Conservation (phyloP, 2,329 filamentous ascomycete genomes). For the Aspergillus puulaauensis region DNA sequence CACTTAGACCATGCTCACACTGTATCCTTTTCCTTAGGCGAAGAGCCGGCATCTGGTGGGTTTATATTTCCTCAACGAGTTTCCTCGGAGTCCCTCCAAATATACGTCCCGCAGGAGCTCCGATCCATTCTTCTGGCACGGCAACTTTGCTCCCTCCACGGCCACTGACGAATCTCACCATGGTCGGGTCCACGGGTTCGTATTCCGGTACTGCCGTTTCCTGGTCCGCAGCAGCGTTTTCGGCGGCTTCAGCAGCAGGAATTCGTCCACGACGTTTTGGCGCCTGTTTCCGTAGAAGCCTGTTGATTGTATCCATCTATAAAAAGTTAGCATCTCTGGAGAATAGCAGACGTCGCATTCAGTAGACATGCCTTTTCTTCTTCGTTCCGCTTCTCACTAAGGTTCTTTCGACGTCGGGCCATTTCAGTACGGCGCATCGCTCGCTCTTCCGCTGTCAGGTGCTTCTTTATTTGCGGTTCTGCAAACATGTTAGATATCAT, state of each 20-base stretch:
- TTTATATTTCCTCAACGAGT: conserved; percentile 41
- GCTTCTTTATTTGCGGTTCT: conserved; percentile 72
- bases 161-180: conserved; percentile 47
- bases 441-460: conserved; percentile 70
- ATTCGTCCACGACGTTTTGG: conserved; percentile 57
- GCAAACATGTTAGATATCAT: conserved; percentile 16
- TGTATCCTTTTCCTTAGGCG: too few relatives aligned
- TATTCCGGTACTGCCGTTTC: conserved; percentile 31
- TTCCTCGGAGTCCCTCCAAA: conserved; percentile 36
- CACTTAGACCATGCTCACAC: not conserved
- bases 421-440: conserved; percentile 72
- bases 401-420: conserved; percentile 70
- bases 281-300: conserved; percentile 65
- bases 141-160: conserved; percentile 41
- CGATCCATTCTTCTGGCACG: conserved; percentile 51
- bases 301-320: conserved; percentile 67
- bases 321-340: conserved; percentile 15
- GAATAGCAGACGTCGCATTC: not conserved
- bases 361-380: conserved; percentile 68
- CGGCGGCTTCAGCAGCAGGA: conserved; percentile 44
- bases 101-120: conserved; percentile 40
- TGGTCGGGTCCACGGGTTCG: conserved; percentile 43
- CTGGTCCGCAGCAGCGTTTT: conserved; percentile 41
- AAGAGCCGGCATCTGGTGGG: not conserved
- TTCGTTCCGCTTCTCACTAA: conserved; percentile 74